Evolutionary conservation across 2,329 filamentous ascomycete genomes (phyloP), one percentile per base, ranked within the genome.

Genomic region (Clarireedia monteithiana): DNA sequence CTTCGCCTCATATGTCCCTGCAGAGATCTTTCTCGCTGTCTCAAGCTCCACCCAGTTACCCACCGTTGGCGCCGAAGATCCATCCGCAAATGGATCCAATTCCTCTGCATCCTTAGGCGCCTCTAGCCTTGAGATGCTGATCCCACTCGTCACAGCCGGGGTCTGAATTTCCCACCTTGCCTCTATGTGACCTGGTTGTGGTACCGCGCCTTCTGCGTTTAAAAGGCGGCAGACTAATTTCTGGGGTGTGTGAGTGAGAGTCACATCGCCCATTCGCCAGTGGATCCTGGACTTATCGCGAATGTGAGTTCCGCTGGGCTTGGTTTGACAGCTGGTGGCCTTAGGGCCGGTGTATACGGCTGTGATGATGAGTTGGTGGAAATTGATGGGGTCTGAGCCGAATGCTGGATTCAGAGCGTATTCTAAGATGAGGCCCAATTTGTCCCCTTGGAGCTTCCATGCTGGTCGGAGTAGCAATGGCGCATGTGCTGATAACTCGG

Each of bases 401-500:
- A 51, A 71, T 60, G 67, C 74, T 0, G 90, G 88, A 70, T 96
- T 96, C 15, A 94, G 78, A 5, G 84, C 84, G 72, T 96, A 97
- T 66, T 87, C 84, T 39, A 97, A 75, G 53, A 96, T 82, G 42
- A 95, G 82, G 42, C 88, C 91, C n/a, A 92, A 82, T 72, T 96
- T 92, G 60, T 87, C 85, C 45, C 88, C 82, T 65, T 94, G 86
- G 2, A 89, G 77, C 68, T 92, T 95, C 91, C 91, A 96, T 10
- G 62, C 51, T 17, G 83, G 80, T 2, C 76, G 79, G 46, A 88
- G 73, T 17, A 85, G 74, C 12, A 89, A 71, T 0, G 86, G 85
- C 9, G 79, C 79, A 63, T 82, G 80, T 4, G 74, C 67, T 9
- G 78, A 73, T 14, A 79, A 69, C 56, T 76, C 77, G 38, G 73